Base-by-base conservation (phyloP, 1,284 basidiomycete genomes). In the Hemileia vastatrix region DNA sequence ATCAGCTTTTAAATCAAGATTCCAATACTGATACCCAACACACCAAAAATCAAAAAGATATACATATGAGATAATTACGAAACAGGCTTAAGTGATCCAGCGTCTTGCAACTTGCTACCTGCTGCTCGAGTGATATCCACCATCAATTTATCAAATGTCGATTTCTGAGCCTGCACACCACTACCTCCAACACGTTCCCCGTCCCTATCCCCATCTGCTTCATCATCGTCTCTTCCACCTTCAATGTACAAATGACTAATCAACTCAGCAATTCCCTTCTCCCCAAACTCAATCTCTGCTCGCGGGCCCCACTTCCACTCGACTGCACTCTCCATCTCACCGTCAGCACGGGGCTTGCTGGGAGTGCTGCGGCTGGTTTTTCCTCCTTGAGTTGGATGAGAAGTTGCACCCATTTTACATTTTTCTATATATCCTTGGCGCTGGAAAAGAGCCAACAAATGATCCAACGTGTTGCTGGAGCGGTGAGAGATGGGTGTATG, bases 281-380 rank as follows among this genome's bases (percentile, higher is more conserved):
- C 54, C 1, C 61, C 61, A 49, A 63, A 63, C 49, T 63, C 61
- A 23, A 63, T 52, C 45, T 63, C 61, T 4, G 61, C 48, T 27
- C 61, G 53, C n/a, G 61, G 54, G 3, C 61, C 61, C 61, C 61
- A 63, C 40, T 36, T 54, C 61, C 61, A 63, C 52, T 56, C 61
- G 15, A 50, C 15, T 18, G 21, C 23, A 18, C 57, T 44, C 18
- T 57, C 31, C n/a, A 48, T 62, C 3, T 19, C 21, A 13, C 57
- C 61, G n/a, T n/a, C n/a, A n/a, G n/a, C n/a, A n/a, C n/a, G n/a
- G n/a, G n/a, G n/a, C n/a, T n/a, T n/a, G n/a, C n/a, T n/a, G n/a
- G n/a, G n/a, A n/a, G n/a, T n/a, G n/a, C n/a, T n/a, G n/a, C 23
- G 6, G 51, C 52, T 61, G 53, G 59, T 11, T 47, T 55, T 45